Percentiles rank a stretch among this genome's conserved stretches.
These are phyloP conservation scores for Carpinus viminea DNA, from an alignment of 306 rosid genomes.

Conservation along the genomic window DNA sequence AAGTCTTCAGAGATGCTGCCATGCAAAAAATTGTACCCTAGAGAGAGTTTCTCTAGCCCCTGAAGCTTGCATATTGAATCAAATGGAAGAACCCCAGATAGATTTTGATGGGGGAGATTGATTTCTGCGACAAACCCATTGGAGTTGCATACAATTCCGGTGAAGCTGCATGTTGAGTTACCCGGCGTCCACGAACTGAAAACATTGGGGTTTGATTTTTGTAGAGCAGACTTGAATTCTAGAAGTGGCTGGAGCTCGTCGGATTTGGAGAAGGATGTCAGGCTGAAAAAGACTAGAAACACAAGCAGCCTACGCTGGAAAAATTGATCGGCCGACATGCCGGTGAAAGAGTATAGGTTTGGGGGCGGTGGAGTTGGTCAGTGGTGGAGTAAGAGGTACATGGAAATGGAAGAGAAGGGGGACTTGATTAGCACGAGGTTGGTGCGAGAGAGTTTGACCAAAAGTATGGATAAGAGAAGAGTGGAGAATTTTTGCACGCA, in stretches of 20 bases:
- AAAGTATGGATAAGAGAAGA: not conserved
- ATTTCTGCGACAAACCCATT: slow-evolving; percentile 59
- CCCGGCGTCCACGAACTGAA: slow-evolving; percentile 56
- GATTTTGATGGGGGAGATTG: slow-evolving; percentile 44
- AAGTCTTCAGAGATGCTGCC: slow-evolving; percentile 52
- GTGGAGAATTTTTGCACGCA: not conserved
- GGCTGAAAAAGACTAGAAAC: slow-evolving; percentile 41
- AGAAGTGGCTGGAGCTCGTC: slow-evolving; percentile 53
- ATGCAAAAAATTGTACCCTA: slow-evolving; percentile 46
- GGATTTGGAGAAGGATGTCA: slow-evolving; percentile 32
- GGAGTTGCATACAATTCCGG: slow-evolving; percentile 56
- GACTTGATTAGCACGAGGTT: not conserved
- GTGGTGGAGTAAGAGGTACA: not conserved
- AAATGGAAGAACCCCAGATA: slow-evolving; percentile 63
- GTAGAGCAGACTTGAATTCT: slow-evolving; percentile 49
- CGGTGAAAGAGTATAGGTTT: slow-evolving; percentile 3
- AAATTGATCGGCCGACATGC: slow-evolving; percentile 39
- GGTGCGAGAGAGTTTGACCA: not conserved
- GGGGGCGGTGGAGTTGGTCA: not conserved
- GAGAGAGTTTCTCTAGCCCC: slow-evolving; percentile 49
- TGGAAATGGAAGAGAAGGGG: not conserved
- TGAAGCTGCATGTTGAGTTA: slow-evolving; percentile 49
- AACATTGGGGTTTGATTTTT: slow-evolving; percentile 30
- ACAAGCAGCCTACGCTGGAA: slow-evolving; percentile 21
- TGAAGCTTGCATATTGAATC: slow-evolving; percentile 59